Conservation (phyloP, 1,139 yeast species). For the Geotrichum restrictum region DNA sequence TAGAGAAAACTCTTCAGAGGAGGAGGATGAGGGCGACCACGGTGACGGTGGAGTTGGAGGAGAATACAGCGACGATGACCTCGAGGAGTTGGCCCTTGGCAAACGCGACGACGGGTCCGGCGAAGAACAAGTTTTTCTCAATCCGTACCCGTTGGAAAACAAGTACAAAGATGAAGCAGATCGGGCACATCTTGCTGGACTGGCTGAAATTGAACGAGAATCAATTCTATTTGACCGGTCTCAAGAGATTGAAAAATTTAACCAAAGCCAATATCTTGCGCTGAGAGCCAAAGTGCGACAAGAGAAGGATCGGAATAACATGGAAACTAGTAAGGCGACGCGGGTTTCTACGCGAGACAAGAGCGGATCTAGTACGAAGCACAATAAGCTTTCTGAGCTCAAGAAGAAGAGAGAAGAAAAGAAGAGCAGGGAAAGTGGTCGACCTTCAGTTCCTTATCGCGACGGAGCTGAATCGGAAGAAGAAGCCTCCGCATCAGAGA, state of each 20-base stretch:
- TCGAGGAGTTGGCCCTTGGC: conserved; percentile 35
- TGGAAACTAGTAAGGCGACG: conserved; percentile 31
- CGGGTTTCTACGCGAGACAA: conserved; percentile 31
- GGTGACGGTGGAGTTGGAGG: conserved; percentile 35
- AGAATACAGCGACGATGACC: conserved; percentile 35
- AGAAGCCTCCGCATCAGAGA: conserved; percentile 32
- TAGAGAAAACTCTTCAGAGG: conserved; percentile 20
- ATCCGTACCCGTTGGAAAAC: conserved; percentile 92
- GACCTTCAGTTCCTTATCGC: conserved; percentile 22
- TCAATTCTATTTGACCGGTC: conserved; percentile 85
- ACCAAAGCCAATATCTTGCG: conserved; percentile 76
- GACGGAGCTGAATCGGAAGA: conserved; percentile 31
- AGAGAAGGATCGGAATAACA: conserved; percentile 40
- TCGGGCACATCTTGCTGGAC: conserved; percentile 56
- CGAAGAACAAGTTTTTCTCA: conserved; percentile 45
- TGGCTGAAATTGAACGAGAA: conserved; percentile 93
- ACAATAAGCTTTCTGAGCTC: conserved; percentile 71
- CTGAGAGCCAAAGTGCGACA: conserved; percentile 67
- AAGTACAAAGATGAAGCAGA: conserved; percentile 83
- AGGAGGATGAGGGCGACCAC: conserved; percentile 37
- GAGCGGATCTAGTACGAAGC: conserved; percentile 40
- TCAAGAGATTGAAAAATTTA: conserved; percentile 82
- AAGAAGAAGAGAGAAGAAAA: conserved; percentile 76
- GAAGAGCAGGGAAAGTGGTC: conserved; percentile 35
- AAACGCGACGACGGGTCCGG: conserved; percentile 37